Percentiles rank a stretch among this genome's conserved stretches.
Conservation (phyloP, 768 basidiomycete species). For the Mycena epipterygia region DNA sequence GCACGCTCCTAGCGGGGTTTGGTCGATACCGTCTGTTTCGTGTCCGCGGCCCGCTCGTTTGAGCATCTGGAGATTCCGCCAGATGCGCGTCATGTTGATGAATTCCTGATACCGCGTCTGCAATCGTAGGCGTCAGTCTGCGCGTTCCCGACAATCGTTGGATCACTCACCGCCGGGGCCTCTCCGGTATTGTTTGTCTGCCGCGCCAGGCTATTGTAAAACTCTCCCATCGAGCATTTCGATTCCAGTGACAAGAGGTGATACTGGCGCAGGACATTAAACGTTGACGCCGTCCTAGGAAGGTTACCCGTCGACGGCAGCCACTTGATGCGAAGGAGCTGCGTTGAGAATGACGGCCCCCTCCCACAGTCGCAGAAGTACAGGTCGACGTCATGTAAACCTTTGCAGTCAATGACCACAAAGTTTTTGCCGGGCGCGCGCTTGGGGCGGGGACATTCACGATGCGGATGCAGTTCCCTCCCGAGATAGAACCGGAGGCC, state of each 20-base stretch:
- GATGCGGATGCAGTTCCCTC: background rate
- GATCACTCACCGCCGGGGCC: conserved; percentile 4
- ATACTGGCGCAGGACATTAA: conserved; percentile 10
- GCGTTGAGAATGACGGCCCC: background rate
- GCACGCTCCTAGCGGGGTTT: conserved; percentile 32
- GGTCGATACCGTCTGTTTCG: conserved; percentile 32
- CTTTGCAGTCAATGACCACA: conserved; percentile 1
- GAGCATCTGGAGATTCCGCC: conserved; percentile 39
- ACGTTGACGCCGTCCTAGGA: conserved; percentile 5
- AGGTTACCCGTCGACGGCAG: conserved; percentile 9
- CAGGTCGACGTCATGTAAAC: conserved; percentile 14
- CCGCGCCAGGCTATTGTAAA: conserved; percentile 9
- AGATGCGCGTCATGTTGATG: conserved; percentile 32
- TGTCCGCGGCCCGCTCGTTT: conserved; percentile 36
- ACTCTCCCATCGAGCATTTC: conserved; percentile 13
- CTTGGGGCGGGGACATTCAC: background rate
- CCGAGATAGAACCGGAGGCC: background rate
- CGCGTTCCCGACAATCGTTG: background rate
- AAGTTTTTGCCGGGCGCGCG: background rate
- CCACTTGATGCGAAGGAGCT: conserved; percentile 11
- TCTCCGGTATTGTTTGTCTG: conserved; percentile 6
- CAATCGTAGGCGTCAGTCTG: background rate
- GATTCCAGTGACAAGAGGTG: conserved; percentile 15
- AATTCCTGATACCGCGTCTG: conserved; percentile 36
- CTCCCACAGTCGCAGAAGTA: conserved; percentile 12